These are phyloP conservation scores for Echinochloa phyllopogon DNA, from an alignment of 176 grass and related monocot species.

Conservation along the genomic window DNA sequence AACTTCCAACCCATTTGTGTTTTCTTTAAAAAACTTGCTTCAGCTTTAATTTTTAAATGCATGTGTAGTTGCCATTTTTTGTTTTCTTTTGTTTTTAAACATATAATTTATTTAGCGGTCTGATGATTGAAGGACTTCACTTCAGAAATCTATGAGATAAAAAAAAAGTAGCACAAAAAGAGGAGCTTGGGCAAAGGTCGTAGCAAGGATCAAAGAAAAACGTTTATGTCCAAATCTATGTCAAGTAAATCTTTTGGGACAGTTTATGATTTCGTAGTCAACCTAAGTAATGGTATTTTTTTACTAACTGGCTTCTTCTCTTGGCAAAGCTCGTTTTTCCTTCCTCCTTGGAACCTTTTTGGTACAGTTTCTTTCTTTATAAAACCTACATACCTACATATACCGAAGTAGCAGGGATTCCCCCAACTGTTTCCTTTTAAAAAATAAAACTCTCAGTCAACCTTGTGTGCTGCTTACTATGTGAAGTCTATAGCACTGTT, in stretches of 20 bases:
- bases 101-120: neutral
- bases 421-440: too few species aligned
- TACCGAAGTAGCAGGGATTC: too few species aligned
- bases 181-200: neutral
- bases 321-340: too few species aligned
- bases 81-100: conserved; percentile 3
- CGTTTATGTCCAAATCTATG: neutral
- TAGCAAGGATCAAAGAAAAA: neutral
- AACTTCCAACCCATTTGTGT: neutral
- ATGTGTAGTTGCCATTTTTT: neutral
- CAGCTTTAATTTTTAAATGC: neutral
- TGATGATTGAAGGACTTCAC: neutral
- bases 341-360: too few species aligned
- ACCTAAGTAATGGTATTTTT: too few species aligned
- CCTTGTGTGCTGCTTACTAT: neutral
- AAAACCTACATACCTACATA: too few species aligned
- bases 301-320: too few species aligned
- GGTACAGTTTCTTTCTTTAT: too few species aligned
- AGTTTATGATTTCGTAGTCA: neutral
- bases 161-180: neutral
- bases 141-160: neutral
- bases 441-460: conserved; percentile 7
- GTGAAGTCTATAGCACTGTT: neutral
- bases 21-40: neutral
- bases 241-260: neutral